A percentile compares a stretch with the other conserved stretches of the same genome.
Evolutionary conservation across 495 filamentous ascomycete genomes (phyloP).

Genomic region (Opeltia flavorubescens): DNA sequence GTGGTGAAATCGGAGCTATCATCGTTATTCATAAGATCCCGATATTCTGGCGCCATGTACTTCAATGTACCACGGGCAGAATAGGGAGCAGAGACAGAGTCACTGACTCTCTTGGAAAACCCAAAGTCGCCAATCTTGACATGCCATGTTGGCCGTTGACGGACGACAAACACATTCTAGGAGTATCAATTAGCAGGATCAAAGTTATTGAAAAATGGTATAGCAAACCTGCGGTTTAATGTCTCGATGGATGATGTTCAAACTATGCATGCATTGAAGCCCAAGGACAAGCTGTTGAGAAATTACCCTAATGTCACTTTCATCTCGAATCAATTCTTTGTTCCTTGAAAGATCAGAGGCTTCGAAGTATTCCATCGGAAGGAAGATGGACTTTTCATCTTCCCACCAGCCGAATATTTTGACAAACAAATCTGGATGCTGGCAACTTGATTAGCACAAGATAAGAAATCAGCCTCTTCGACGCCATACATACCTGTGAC

Average conservation of each 20-base stretch:
- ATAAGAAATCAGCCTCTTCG: neutral
- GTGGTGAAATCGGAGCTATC: constrained; percentile 9
- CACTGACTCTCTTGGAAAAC: constrained; percentile 22
- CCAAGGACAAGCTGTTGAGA: neutral
- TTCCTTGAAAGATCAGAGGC: constrained; percentile 20
- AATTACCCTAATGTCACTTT: neutral
- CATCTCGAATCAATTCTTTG: constrained; percentile 2
- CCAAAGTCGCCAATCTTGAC: constrained; percentile 41
- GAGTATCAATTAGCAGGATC: too few species aligned
- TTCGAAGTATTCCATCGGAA: constrained; percentile 31
- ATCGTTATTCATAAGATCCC: constrained; percentile 5
- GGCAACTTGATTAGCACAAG: neutral
- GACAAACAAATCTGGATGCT: constrained; percentile 1
- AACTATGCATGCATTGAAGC: neutral
- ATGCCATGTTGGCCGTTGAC: constrained; percentile 18
- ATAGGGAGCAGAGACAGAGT: constrained; percentile 2
- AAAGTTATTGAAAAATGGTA: neutral
- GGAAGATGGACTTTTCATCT: constrained; percentile 14
- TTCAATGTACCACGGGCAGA: constrained; percentile 16
- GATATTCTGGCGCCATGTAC: constrained; percentile 28
- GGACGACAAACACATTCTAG: constrained; percentile 23
- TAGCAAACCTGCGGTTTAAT: constrained; percentile 1
- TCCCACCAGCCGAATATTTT: constrained; percentile 22
- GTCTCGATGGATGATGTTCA: neutral
- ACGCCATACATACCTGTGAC: too few species aligned